Evolutionary conservation across 2,329 filamentous ascomycete species (phyloP).

Genomic region (Aureobasidium mangrovei): DNA sequence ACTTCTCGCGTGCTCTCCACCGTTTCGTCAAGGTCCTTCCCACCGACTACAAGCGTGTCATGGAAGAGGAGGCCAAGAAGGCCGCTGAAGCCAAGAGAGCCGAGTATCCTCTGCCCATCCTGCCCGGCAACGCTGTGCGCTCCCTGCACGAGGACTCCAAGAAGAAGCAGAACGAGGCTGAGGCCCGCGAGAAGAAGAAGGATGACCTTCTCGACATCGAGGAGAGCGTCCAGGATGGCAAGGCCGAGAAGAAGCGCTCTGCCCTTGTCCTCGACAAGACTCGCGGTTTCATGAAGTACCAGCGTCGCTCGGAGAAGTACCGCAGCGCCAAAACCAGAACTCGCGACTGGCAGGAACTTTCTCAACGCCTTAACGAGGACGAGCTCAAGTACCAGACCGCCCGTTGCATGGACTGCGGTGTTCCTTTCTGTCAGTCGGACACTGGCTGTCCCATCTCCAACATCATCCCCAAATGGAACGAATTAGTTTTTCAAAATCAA

Average conservation of each 20-base stretch:
- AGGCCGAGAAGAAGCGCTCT: slow-evolving; percentile 80
- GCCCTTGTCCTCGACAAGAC: slow-evolving; percentile 96
- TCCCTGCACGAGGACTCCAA: slow-evolving; percentile 45
- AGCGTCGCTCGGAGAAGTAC: slow-evolving; percentile 88
- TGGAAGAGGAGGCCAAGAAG: slow-evolving; percentile 78
- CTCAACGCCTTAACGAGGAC: slow-evolving; percentile 77
- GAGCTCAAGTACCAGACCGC: slow-evolving; percentile 95
- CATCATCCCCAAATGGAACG: slow-evolving; percentile 97
- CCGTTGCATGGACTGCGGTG: slow-evolving; percentile 97
- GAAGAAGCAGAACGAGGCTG: slow-evolving; percentile 50
- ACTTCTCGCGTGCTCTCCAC: slow-evolving; percentile 84
- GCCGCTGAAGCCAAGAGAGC: slow-evolving; percentile 75
- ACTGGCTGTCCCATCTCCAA: slow-evolving; percentile 93
- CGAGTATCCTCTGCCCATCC: slow-evolving; percentile 69
- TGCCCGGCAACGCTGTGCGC: slow-evolving; percentile 57
- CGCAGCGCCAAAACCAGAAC: slow-evolving; percentile 72
- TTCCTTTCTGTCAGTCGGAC: slow-evolving; percentile 95
- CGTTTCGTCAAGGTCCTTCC: slow-evolving; percentile 91
- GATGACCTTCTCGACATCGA: slow-evolving; percentile 70
- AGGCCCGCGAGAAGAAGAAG: slow-evolving; percentile 58
- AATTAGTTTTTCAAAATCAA: slow-evolving; percentile 63
- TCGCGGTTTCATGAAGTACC: slow-evolving; percentile 94
- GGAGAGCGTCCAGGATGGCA: slow-evolving; percentile 76
- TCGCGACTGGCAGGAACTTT: slow-evolving; percentile 91
- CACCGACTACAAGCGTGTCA: slow-evolving; percentile 90